These are phyloP conservation scores for Mucor plumbeus DNA, from an alignment of 371 early-diverging fungal genomes.

Conservation along the genomic window DNA sequence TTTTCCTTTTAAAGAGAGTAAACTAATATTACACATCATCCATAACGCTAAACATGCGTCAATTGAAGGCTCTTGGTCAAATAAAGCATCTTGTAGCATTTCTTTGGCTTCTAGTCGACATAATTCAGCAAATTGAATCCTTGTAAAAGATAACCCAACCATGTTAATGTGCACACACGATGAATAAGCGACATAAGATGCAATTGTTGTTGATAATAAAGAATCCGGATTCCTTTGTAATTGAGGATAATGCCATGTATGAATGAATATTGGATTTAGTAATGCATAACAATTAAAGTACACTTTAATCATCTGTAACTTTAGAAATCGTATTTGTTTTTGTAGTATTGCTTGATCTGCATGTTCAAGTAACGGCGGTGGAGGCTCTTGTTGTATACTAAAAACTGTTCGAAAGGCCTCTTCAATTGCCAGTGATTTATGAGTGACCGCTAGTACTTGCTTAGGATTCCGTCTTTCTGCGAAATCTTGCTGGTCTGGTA, in stretches of 20 bases:
- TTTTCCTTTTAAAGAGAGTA: slow-evolving; percentile 20
- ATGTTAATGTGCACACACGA: slow-evolving; percentile 31
- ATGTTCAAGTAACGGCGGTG: neutral
- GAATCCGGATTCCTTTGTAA: slow-evolving; percentile 21
- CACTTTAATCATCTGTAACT: slow-evolving; percentile 18
- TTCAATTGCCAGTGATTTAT: slow-evolving; percentile 9
- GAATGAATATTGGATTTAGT: slow-evolving; percentile 30
- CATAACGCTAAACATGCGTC: slow-evolving; percentile 30
- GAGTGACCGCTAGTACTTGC: slow-evolving; percentile 9
- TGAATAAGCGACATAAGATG: slow-evolving; percentile 21
- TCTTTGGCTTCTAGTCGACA: slow-evolving; percentile 24
- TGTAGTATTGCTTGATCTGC: neutral
- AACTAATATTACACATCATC: slow-evolving; percentile 12
- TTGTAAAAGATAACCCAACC: slow-evolving; percentile 10
- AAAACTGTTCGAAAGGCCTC: neutral
- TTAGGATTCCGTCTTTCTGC: neutral
- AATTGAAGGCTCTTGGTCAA: slow-evolving; percentile 27
- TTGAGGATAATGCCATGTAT: slow-evolving; percentile 25
- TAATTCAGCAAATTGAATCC: slow-evolving; percentile 24
- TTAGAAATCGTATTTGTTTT: slow-evolving; percentile 5
- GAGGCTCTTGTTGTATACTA: neutral
- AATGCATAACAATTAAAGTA: slow-evolving; percentile 33
- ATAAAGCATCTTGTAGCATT: slow-evolving; percentile 32
- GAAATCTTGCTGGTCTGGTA: neutral
- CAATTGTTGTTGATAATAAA: slow-evolving; percentile 31